Conservation (phyloP, 352 stramenopile species). For the Phytophthora quininea region DNA sequence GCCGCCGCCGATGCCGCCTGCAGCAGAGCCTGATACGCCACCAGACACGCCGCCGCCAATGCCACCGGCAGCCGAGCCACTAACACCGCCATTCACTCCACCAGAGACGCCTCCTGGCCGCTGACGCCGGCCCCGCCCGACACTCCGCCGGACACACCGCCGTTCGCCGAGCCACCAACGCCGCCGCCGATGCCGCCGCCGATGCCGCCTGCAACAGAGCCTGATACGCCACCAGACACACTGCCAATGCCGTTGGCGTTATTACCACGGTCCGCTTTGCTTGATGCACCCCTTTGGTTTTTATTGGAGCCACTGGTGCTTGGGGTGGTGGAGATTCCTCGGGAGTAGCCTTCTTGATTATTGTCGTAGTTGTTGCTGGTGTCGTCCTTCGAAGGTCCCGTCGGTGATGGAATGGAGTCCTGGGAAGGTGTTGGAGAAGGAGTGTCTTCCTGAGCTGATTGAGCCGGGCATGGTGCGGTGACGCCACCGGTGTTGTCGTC, state of each 20-base stretch:
- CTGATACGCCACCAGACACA: not conserved
- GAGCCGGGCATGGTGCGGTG: no score
- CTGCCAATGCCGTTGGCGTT: not conserved
- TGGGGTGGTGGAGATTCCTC: no score
- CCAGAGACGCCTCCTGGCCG: not conserved
- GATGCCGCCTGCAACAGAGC: not conserved
- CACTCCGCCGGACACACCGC: not conserved
- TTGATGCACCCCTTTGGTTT: not conserved
- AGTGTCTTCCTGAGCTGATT: no score
- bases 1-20: constrained; percentile 3
- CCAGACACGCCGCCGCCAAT: constrained; percentile 1
- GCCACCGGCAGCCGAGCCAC: not conserved
- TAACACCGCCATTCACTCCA: not conserved
- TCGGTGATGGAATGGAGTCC: no score
- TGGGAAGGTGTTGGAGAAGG: no score
- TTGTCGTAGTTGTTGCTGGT: no score
- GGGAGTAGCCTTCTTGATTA: no score
- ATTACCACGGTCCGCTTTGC: not conserved
- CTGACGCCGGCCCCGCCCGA: not conserved
- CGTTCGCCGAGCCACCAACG: not conserved
- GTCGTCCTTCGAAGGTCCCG: no score
- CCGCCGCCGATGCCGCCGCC: not conserved
- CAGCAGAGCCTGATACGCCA: not conserved
- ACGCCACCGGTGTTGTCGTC: not conserved
- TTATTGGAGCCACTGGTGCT: not conserved